phyloP scores from a whole-genome alignment of 805 yeast genomes.

The Candida loeiensis region DNA sequence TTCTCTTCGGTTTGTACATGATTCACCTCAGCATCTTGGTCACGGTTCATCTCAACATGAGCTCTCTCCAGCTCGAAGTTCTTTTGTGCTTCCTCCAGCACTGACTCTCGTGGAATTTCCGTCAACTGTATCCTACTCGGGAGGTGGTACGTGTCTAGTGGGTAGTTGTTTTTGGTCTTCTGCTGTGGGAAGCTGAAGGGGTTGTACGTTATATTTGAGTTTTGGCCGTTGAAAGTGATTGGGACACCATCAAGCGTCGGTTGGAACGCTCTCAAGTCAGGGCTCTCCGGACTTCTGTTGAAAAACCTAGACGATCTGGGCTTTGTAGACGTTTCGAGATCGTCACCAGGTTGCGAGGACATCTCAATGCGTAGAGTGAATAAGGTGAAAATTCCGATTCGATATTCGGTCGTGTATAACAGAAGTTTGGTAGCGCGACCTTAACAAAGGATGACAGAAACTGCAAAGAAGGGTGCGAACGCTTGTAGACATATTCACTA shows the following conservation, averaged over 20 bases:
- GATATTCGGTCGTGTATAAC: slow-evolving; percentile 7
- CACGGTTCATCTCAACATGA: no score
- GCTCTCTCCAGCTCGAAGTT: no score
- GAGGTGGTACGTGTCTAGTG: slow-evolving; percentile 39
- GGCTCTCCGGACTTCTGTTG: slow-evolving; percentile 17
- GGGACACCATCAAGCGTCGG: slow-evolving; percentile 15
- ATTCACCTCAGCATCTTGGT: no score
- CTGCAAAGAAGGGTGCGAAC: background rate
- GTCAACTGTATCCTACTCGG: slow-evolving; percentile 22
- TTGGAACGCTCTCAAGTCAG: slow-evolving; percentile 22
- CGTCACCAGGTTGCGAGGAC: slow-evolving; percentile 4
- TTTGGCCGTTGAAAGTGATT: slow-evolving; percentile 21
- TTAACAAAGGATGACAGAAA: no score
- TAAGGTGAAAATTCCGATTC: slow-evolving; percentile 4
- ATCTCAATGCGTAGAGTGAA: background rate
- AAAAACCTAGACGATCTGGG: slow-evolving; percentile 27
- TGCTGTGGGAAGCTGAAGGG: slow-evolving; percentile 47
- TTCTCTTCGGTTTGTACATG: no score
- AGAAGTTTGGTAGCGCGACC: background rate
- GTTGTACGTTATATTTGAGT: slow-evolving; percentile 33
- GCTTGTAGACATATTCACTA: no score
- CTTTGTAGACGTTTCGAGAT: slow-evolving; percentile 15
- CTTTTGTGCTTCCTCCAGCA: no score
- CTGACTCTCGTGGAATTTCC: slow-evolving; percentile 12
- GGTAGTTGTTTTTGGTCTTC: slow-evolving; percentile 41